phyloP scores from a whole-genome alignment of 371 early-diverging fungal species.

The Mortierella sp. region DNA sequence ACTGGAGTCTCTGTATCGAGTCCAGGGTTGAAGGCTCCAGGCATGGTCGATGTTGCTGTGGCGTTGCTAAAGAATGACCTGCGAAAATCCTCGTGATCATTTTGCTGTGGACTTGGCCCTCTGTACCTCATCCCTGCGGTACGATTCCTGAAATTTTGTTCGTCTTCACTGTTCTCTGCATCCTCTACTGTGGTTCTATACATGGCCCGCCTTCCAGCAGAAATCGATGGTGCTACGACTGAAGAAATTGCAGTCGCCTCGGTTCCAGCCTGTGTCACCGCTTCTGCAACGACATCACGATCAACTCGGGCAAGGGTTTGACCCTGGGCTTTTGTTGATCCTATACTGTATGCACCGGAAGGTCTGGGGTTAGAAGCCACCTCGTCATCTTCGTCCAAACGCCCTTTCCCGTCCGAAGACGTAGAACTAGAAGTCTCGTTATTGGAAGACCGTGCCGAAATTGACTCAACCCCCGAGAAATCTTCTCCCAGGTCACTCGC shows the following conservation, averaged over 20 bases:
- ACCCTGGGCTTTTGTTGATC: conserved; percentile 1
- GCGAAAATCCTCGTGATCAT: conserved; percentile 7
- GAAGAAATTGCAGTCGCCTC: neutral
- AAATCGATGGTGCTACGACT: neutral
- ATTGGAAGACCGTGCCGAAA: conserved; percentile 11
- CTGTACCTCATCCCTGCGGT: conserved; percentile 14
- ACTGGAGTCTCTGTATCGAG: conserved; percentile 26
- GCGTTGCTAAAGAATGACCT: conserved; percentile 14
- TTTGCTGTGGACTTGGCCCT: conserved; percentile 5
- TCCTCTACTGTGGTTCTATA: conserved; percentile 53
- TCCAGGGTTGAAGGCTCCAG: conserved; percentile 41
- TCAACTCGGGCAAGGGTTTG: neutral
- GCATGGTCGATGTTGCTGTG: conserved; percentile 27
- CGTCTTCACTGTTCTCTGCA: conserved; percentile 30
- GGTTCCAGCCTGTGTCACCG: neutral
- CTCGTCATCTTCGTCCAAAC: conserved; percentile 5
- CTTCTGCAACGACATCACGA: neutral
- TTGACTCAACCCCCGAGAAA: conserved; percentile 19
- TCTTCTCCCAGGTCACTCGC: conserved; percentile 36
- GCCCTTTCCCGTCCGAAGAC: conserved; percentile 13
- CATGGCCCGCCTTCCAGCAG: conserved; percentile 3
- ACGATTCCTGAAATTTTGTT: neutral
- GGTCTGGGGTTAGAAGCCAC: neutral
- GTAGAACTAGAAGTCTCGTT: conserved; percentile 3
- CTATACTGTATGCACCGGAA: neutral